These are phyloP conservation scores for Periconia digitata DNA, from an alignment of 2,329 filamentous ascomycete species.

Conservation along the genomic window DNA sequence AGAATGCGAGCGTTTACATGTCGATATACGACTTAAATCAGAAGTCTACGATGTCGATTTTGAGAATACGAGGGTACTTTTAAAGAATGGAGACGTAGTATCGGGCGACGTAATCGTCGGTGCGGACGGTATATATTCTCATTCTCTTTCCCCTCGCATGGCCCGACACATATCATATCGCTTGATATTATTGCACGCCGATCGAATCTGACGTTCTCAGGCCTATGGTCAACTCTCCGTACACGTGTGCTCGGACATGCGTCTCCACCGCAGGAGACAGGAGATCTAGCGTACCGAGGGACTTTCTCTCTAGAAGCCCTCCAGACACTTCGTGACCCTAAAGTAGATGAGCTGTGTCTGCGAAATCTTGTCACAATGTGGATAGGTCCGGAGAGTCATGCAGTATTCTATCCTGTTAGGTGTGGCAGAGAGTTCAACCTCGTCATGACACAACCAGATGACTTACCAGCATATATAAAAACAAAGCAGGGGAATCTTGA, in stretches of 20 bases:
- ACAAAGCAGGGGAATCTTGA: conserved; percentile 55
- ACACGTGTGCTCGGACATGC: conserved; percentile 40
- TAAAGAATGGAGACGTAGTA: conserved; percentile 8
- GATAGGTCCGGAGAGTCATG: conserved; percentile 58
- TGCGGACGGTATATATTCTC: conserved; percentile 10
- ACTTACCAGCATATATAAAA: conserved; percentile 55
- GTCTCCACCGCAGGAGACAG: conserved; percentile 57
- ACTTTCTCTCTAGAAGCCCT: conserved; percentile 11
- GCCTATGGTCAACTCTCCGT: conserved; percentile 14
- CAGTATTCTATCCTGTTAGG: conserved; percentile 61
- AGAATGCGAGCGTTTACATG: conserved; percentile 7
- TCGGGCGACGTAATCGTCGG: conserved; percentile 14
- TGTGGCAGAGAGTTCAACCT: conserved; percentile 62
- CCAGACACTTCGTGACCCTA: conserved; percentile 6
- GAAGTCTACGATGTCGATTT: conserved; percentile 11
- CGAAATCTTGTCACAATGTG: conserved; percentile 11
- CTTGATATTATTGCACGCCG: not conserved
- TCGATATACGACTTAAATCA: conserved; percentile 8
- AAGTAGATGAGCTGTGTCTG: conserved; percentile 10
- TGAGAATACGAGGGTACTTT: conserved; percentile 7
- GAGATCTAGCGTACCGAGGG: conserved; percentile 62
- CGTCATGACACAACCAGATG: conserved; percentile 63
- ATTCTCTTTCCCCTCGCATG: not conserved
- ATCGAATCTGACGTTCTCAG: not conserved
- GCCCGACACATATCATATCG: not conserved